phyloP scores from a whole-genome alignment of 2,329 filamentous ascomycete genomes.

The Hortaea werneckii region DNA sequence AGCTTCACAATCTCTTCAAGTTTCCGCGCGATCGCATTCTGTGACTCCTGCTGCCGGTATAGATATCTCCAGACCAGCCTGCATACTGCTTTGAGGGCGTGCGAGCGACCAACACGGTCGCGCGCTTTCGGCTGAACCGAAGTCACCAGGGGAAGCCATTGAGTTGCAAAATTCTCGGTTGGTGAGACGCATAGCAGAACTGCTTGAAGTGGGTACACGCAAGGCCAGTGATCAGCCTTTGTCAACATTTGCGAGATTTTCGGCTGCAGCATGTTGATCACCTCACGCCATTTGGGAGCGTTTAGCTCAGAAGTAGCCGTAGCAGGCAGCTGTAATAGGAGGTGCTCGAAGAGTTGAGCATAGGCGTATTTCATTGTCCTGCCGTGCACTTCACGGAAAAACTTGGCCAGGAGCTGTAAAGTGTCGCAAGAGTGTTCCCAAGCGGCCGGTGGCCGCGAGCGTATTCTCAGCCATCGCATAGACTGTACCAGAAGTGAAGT shows the following conservation, averaged over 20 bases:
- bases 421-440: slow-evolving; percentile 89
- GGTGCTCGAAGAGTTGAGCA: slow-evolving; percentile 78
- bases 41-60: slow-evolving; percentile 63
- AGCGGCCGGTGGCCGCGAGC: slow-evolving; percentile 58
- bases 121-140: slow-evolving; percentile 73
- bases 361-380: slow-evolving; percentile 88
- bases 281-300: slow-evolving; percentile 75
- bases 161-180: slow-evolving; percentile 68
- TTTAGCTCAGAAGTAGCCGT: slow-evolving; percentile 68
- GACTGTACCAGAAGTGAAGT: slow-evolving; percentile 80
- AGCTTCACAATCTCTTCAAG: slow-evolving; percentile 83
- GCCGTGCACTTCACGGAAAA: slow-evolving; percentile 79
- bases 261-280: slow-evolving; percentile 67
- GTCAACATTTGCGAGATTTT: slow-evolving; percentile 74
- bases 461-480: slow-evolving; percentile 81
- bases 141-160: slow-evolving; percentile 77
- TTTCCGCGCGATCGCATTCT: slow-evolving; percentile 60
- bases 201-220: slow-evolving; percentile 78
- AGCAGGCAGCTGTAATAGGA: slow-evolving; percentile 78
- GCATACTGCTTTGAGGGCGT: slow-evolving; percentile 81
- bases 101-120: slow-evolving; percentile 65
- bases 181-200: slow-evolving; percentile 82
- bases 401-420: slow-evolving; percentile 65
- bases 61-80: slow-evolving; percentile 90
- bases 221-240: slow-evolving; percentile 86